Percentiles rank a stretch among this genome's conserved stretches.
phyloP scores from a whole-genome alignment of 1,284 basidiomycete species.

The Ustilago lituana region DNA sequence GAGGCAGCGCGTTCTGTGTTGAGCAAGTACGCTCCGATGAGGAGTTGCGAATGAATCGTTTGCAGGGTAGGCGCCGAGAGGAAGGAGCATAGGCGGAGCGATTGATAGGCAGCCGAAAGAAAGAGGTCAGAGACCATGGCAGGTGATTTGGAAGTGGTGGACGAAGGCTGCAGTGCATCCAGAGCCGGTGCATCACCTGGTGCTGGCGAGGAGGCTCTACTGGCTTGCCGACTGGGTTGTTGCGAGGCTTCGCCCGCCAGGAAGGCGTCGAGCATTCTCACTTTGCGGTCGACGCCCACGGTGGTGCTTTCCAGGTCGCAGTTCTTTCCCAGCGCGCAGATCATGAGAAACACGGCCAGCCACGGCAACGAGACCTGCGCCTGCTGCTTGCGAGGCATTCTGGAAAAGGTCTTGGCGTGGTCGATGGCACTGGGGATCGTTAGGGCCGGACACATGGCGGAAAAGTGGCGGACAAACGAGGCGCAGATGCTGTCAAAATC shows the following conservation, averaged over 20 bases:
- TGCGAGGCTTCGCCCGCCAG: conserved; percentile 23
- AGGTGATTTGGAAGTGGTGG: conserved; percentile 2
- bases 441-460: conserved; percentile 32
- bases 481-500: conserved; percentile 44
- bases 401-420: conserved; percentile 28
- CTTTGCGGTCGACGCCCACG: conserved; percentile 31
- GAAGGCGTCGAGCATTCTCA: conserved; percentile 36
- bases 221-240: conserved; percentile 21
- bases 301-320: conserved; percentile 39
- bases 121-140: conserved; percentile 46
- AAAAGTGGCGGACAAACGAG: conserved; percentile 32
- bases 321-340: conserved; percentile 42
- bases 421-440: conserved; percentile 35
- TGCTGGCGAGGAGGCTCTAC: conserved; percentile 20
- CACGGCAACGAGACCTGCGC: conserved; percentile 26
- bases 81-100: conserved; percentile 43
- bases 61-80: conserved; percentile 40
- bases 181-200: neutral
- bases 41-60: conserved; percentile 49
- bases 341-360: conserved; percentile 45
- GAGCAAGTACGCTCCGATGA: conserved; percentile 43
- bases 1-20: conserved; percentile 44
- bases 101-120: conserved; percentile 45
- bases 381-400: conserved; percentile 33
- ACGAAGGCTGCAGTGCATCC: neutral